phyloP scores from a whole-genome alignment of 176 grass and related monocot genomes.

The Carex cristatella region DNA sequence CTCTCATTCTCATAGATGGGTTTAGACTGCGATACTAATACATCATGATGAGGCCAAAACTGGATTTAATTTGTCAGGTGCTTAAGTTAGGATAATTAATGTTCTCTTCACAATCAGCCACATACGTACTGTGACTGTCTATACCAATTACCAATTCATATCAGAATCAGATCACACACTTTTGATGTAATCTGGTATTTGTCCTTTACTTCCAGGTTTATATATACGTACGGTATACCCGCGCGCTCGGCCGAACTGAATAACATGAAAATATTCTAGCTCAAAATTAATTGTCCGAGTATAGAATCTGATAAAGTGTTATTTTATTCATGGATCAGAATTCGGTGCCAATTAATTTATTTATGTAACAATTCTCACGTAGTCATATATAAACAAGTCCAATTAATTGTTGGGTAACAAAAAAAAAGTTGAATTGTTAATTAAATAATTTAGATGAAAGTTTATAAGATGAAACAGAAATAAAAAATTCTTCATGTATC shows the following conservation, averaged over 20 bases:
- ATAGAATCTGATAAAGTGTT: not conserved
- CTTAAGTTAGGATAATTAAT: not conserved
- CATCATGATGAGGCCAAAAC: not conserved
- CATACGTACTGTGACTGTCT: not conserved
- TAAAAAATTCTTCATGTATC: too few relatives aligned
- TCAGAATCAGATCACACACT: not conserved
- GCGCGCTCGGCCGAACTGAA: not conserved
- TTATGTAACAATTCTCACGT: not conserved
- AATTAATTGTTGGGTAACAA: not conserved
- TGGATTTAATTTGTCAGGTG: slow-evolving; percentile 6
- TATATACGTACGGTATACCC: not conserved
- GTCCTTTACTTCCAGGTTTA: not conserved
- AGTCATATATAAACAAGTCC: too few relatives aligned
- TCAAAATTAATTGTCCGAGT: not conserved
- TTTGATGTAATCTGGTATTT: not conserved
- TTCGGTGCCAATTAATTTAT: not conserved
- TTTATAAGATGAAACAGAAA: not conserved
- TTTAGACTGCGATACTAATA: not conserved
- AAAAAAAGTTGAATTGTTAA: too few relatives aligned
- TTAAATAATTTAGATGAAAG: not conserved
- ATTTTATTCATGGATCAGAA: not conserved
- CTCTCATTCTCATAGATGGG: not conserved
- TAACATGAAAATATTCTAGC: slow-evolving; percentile 4
- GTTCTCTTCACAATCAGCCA: not conserved
- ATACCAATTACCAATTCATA: not conserved